These are phyloP conservation scores for Zychaea mexicana DNA, from an alignment of 371 early-diverging fungal genomes.

Conservation along the genomic window DNA sequence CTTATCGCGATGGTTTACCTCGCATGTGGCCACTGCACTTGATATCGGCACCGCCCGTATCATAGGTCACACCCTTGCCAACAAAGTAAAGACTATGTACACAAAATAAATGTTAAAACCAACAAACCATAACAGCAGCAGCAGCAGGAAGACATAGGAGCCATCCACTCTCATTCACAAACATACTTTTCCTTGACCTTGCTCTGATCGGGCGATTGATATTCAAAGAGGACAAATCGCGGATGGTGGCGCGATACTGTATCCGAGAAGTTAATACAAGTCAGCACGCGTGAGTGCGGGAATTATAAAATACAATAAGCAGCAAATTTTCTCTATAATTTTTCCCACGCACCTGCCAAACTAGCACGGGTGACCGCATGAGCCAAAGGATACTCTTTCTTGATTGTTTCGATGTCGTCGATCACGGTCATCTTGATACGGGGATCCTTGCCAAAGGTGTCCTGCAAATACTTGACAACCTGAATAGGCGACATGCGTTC, in stretches of 20 bases:
- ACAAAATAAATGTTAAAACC: neutral
- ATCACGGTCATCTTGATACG: conserved; percentile 67
- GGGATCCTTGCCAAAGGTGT: conserved; percentile 46
- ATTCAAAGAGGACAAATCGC: conserved; percentile 79
- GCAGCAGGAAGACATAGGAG: neutral
- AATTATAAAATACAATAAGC: neutral
- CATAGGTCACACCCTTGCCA: conserved; percentile 92
- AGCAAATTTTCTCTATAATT: neutral
- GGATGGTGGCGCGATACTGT: conserved; percentile 76
- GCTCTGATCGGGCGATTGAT: conserved; percentile 72
- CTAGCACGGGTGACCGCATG: conserved; percentile 84
- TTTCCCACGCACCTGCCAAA: conserved; percentile 45
- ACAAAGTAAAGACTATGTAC: conserved; percentile 74
- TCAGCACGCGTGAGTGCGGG: neutral
- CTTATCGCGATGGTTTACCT: conserved; percentile 30
- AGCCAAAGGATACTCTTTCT: conserved; percentile 82
- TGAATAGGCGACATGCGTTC: conserved; percentile 86
- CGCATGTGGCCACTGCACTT: conserved; percentile 86
- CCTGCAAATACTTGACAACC: conserved; percentile 71
- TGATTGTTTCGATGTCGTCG: conserved; percentile 66
- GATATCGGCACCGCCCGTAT: conserved; percentile 90
- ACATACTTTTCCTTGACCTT: conserved; percentile 83
- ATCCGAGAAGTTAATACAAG: neutral
- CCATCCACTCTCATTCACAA: no score
- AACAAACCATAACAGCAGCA: neutral